phyloP scores from a whole-genome alignment of 228 moss, liverwort and hornwort species.

The Sphagnum fallax region DNA sequence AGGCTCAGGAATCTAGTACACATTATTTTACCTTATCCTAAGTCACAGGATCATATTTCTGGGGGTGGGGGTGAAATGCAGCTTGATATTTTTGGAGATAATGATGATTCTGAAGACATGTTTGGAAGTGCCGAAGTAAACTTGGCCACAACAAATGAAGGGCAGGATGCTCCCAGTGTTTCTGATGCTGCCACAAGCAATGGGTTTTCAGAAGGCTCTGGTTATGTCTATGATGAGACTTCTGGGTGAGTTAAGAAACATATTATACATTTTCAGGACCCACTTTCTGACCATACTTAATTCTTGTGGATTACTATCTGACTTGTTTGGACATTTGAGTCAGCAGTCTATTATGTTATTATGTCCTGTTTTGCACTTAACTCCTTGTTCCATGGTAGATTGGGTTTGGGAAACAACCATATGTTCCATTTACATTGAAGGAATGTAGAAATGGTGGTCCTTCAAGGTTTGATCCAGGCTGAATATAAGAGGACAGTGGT shows the following conservation, averaged over 20 bases:
- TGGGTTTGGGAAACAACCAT: neutral
- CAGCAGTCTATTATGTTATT: neutral
- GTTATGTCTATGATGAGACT: constrained; percentile 72
- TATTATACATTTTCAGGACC: neutral
- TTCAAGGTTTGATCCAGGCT: no score
- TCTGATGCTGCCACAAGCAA: constrained; percentile 10
- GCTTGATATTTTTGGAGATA: constrained; percentile 45
- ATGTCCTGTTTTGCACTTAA: neutral
- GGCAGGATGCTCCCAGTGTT: constrained; percentile 20
- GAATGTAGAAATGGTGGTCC: no score
- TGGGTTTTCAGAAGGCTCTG: constrained; percentile 56
- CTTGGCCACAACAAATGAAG: constrained; percentile 16
- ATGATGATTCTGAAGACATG: constrained; percentile 39
- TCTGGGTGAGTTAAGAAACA: constrained; percentile 46
- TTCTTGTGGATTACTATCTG: no score
- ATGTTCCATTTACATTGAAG: neutral
- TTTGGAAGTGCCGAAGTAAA: constrained; percentile 32
- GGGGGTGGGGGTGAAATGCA: neutral
- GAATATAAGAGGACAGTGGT: no score
- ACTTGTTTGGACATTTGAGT: no score
- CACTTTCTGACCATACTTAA: no score
- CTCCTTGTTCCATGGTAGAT: neutral
- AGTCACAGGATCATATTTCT: no score
- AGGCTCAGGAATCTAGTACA: no score
- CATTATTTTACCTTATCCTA: no score